Evolutionary conservation across 768 basidiomycete genomes (phyloP), one percentile per base, ranked within the genome.

Genomic region (Dacryopinax spathularia): DNA sequence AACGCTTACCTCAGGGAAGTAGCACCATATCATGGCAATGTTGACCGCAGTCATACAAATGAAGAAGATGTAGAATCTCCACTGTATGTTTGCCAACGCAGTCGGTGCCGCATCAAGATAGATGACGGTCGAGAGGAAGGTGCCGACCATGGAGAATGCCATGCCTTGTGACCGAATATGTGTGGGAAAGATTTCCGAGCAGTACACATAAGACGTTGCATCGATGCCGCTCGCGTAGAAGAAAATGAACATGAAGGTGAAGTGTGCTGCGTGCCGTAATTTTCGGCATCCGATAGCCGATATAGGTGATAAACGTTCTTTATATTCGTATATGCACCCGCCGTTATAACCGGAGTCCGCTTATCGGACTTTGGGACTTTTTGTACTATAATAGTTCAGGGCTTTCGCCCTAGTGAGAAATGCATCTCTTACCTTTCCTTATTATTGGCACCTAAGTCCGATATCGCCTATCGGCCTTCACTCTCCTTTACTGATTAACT

Each of bases 141-240:
- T 56, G 48, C 48, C 48, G 29, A 56, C 48, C 48, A 56, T 56
- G 25, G 48, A 56, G 25, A 56, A 56, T 25, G 13, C 48, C 48
- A 56, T 56, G 7, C 48, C 48, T 56, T 56, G 48, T 27, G 48
- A 56, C 48, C 48, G 25, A 20, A 56, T 56, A 20, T 56, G 48
- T 10, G 48, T 56, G 5, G 48, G 48, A 29, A 56, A 56, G 13
- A 56, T 56, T 20, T 56, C 48, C 25, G 48, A 56, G 18, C 48
- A 56, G 18, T 56, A 56, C 13, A 56, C 48, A 18, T 56, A 56
- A 22, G 48, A 56, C 5, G 48, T 56, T 15, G 22, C 48, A 56
- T 56, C 48, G 48, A 56, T 56, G 29, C 48, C 48, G 29, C 48
- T 56, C 13, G 48, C 48, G 48, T 56, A 56, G 48, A 56, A 56